Base-by-base conservation (phyloP, 768 basidiomycete genomes). In the Pisolithus sp. region DNA sequence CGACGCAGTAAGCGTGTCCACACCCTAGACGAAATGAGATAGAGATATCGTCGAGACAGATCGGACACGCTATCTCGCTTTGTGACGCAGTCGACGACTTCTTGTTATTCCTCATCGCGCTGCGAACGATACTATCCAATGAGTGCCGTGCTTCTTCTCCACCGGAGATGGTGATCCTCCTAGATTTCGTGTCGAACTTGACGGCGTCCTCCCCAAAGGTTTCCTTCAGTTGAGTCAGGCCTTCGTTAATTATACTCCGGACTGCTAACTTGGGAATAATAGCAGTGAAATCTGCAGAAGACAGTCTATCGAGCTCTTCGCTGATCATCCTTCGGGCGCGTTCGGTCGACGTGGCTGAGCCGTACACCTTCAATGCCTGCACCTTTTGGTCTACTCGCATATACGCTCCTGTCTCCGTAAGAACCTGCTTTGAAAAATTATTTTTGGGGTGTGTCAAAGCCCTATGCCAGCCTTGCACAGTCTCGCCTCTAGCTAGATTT, bases 1-100 rank as follows among this genome's bases (percentile, higher is more conserved):
- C 59, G 17, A 75, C 73, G 59, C 89, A 91, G 74, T 81, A 89
- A 0, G 58, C 53, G 59, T 91, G 88, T 1, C 83, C 80, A 54
- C 89, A 91, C 3, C 64, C 67, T 1, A 89, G 70, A 12, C 41
- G 70, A 70, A 23, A 80, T 57, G 1, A 82, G 78, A 18, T 72
- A 59, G 12, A 75, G 15, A 66, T 49, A 2, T 4, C 56, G 53
- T 77, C 75, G 44, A 73, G 75, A 57, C 83, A 85, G 40, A 85
- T 70, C 6, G 83, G 82, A 56, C 83, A 85, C 12, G 34, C 34
- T 13, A 13, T 34, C 34, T 15, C 34, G 13, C 12, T 15, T 34
- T 34, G 34, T 4, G n/a, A 13, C 8, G 21, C 18, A 18, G n/a
- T 26, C 10, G 23, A 44, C 7, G 23, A 8, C 17, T 44, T 44